Conservation (phyloP, 805 yeast genomes). For the Blastobotrys peoriensis region DNA sequence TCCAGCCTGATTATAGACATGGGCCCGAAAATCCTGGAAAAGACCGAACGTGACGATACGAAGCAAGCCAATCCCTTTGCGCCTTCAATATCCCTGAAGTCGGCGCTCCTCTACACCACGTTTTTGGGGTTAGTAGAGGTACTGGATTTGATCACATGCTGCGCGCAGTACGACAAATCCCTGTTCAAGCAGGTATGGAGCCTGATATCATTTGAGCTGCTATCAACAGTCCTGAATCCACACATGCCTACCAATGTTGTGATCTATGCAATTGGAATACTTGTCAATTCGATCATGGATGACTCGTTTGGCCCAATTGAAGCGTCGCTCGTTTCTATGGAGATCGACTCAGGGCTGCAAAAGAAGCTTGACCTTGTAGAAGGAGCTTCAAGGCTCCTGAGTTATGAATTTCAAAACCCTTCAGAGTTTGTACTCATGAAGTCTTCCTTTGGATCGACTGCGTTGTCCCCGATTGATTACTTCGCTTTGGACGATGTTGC, state of each 20-base stretch:
- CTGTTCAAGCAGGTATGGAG: conserved; percentile 5
- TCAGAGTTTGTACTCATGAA: background rate
- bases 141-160: background rate
- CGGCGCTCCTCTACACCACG: background rate
- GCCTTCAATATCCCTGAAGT: background rate
- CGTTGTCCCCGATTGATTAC: background rate
- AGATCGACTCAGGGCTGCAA: background rate
- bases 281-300: background rate
- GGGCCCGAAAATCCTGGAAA: background rate
- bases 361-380: background rate
- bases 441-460: background rate
- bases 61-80: background rate
- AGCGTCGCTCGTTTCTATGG: background rate
- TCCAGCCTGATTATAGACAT: background rate
- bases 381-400: background rate
- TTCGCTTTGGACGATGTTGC: background rate
- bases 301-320: background rate
- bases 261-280: conserved; percentile 1
- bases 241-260: background rate
- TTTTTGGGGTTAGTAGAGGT: background rate
- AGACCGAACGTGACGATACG: background rate
- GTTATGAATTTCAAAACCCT: background rate
- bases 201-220: background rate
- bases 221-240: background rate
- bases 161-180: conserved; percentile 1